Evolutionary conservation across 2,329 filamentous ascomycete species (phyloP), one percentile per base, ranked within the genome.

Genomic region (Colletotrichum sp.): DNA sequence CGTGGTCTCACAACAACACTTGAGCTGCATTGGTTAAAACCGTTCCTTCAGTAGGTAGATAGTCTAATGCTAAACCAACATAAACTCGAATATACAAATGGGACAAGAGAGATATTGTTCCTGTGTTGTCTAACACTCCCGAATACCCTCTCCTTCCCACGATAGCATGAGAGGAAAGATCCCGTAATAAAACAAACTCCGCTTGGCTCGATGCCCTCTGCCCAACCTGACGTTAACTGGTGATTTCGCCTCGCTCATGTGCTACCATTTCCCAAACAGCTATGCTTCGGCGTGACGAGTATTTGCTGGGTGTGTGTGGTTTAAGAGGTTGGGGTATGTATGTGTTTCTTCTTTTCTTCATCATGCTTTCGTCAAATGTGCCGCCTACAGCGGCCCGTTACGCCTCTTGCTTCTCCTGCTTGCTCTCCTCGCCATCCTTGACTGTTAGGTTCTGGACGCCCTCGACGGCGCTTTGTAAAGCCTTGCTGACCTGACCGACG

Each of bases 401-500:
- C 26, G 72, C 76, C n/a, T 74, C 69, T 26, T 69, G 67, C 26
- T 67, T 70, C 24, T 70, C 66, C 74, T 66, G 63, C 43, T 76
- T 66, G 14, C 28, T 52, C 26, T 69, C 69, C 18, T 74, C 65
- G 36, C 14, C 36, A 43, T 77, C 73, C 28, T 69, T 69, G 59
- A 21, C 14, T 21, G 48, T 9, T 12, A 74, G 2, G 24, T 70
- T 69, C 13, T 66, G 68, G 6, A 48, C 63, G n/a, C 38, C 64
- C 21, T 74, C 71, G 16, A 77, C 36, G 9, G 67, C 74, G 14
- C 69, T 58, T 7, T 74, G 68, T 6, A 78, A 32, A 38, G 76
- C 74, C 34, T 73, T 68, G 43, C 21, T 69, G 71, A 77, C 76
- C 30, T 69, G 65, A 43, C 79, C 81, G 7, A 85, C 81, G 21